Percentiles rank a stretch among this genome's conserved stretches.
Conservation (phyloP, 139 green algal species). For the Astrephomene gubernaculifera region DNA sequence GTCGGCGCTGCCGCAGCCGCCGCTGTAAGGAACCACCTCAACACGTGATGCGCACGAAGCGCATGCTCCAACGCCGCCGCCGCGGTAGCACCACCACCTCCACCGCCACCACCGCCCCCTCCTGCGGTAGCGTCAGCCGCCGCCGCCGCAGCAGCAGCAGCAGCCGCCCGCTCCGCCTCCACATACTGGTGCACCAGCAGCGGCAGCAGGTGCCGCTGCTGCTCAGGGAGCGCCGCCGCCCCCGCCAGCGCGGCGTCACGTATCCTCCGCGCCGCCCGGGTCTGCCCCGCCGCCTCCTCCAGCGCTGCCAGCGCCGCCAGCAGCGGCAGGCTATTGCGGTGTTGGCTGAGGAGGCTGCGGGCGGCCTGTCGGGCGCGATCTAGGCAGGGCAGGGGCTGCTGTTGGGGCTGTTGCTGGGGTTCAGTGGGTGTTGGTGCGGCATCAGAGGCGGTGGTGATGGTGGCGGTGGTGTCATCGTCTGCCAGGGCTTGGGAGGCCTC, state of each 20-base stretch:
- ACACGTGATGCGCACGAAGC: slow-evolving; percentile 48
- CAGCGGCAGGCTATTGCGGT: slow-evolving; percentile 58
- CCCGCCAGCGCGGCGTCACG: slow-evolving; percentile 35
- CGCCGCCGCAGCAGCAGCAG: background rate
- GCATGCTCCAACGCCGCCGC: slow-evolving; percentile 18
- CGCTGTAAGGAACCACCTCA: slow-evolving; percentile 50
- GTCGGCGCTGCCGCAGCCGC: background rate
- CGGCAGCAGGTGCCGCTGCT: slow-evolving; percentile 10
- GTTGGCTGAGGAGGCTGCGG: slow-evolving; percentile 60
- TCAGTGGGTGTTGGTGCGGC: too few species aligned
- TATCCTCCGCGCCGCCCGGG: slow-evolving; percentile 2
- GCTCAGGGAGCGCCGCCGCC: background rate
- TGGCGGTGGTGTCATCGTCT: background rate
- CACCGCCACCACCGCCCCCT: background rate
- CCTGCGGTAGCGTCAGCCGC: background rate
- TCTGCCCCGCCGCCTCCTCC: slow-evolving; percentile 52
- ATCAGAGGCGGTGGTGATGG: background rate
- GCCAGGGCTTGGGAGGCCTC: slow-evolving; percentile 34
- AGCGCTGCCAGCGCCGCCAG: slow-evolving; percentile 61
- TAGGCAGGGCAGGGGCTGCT: background rate
- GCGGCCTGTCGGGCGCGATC: slow-evolving; percentile 49
- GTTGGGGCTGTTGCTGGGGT: too few species aligned
- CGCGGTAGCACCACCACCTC: background rate
- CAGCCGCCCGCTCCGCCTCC: slow-evolving; percentile 40
- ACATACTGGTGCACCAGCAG: slow-evolving; percentile 47